Percentiles rank a stretch among this genome's conserved stretches.
phyloP scores from a whole-genome alignment of 345 rosid species.

The Cardiospermum halicacabum region DNA sequence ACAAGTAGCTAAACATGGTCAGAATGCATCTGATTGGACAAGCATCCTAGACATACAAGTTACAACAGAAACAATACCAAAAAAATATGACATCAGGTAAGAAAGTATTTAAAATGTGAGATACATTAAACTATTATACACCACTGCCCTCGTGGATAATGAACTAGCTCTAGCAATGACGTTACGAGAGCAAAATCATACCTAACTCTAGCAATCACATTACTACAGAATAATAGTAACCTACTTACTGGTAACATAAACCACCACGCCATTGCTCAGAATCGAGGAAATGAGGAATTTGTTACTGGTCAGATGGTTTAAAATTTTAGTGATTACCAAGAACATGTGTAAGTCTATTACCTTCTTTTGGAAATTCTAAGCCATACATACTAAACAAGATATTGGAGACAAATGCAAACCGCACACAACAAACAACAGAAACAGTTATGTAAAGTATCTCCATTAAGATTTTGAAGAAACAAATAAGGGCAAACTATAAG shows the following conservation, averaged over 20 bases:
- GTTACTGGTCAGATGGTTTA: background rate
- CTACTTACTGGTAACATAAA: too few relatives aligned
- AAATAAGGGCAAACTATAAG: background rate
- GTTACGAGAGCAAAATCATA: background rate
- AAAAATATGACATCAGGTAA: background rate
- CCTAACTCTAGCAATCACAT: background rate
- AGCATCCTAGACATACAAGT: background rate
- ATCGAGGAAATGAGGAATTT: slow-evolving; percentile 2
- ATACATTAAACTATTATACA: slow-evolving; percentile 3
- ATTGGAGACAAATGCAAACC: background rate
- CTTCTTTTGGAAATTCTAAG: background rate
- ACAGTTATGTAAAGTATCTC: background rate
- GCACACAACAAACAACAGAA: background rate
- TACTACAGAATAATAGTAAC: too few relatives aligned
- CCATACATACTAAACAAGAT: background rate
- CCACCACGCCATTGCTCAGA: background rate
- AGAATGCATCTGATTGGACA: slow-evolving; percentile 1
- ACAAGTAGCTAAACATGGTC: background rate
- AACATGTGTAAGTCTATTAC: background rate
- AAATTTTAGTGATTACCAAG: background rate
- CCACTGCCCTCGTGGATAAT: background rate
- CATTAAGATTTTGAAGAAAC: background rate
- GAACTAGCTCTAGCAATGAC: background rate
- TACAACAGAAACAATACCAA: background rate
- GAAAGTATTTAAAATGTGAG: background rate